Percentiles rank a stretch among this genome's conserved stretches.
Evolutionary conservation across 495 filamentous ascomycete genomes (phyloP).

Genomic region (Delitschia confertaspora): DNA sequence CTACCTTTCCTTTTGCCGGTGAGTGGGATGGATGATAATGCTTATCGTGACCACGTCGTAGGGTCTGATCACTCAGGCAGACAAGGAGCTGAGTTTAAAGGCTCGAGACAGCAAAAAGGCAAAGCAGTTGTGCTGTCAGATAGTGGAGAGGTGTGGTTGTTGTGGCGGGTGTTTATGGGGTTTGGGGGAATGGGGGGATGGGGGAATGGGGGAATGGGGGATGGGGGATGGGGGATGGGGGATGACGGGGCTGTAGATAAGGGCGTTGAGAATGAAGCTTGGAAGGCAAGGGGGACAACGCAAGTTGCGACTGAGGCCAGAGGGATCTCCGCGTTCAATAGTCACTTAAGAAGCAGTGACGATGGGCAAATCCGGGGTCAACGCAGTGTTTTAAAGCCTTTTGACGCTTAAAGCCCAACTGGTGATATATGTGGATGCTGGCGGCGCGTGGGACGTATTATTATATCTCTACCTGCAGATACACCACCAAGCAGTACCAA

Average conservation of each 20-base stretch:
- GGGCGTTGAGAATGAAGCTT: no score
- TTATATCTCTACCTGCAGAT: neutral
- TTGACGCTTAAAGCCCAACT: neutral
- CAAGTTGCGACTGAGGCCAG: neutral
- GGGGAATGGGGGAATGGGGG: no score
- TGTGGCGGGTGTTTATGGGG: constrained; percentile 1
- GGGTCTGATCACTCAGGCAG: constrained; percentile 5
- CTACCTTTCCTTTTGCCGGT: neutral
- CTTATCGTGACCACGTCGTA: constrained; percentile 6
- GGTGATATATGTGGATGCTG: no score
- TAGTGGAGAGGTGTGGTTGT: neutral
- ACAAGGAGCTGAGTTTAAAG: no score
- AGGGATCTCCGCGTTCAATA: constrained; percentile 4
- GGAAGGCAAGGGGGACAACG: constrained; percentile 2
- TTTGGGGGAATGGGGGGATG: neutral
- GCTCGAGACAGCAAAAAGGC: no score
- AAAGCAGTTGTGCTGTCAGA: neutral
- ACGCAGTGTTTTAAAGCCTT: no score
- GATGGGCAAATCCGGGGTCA: constrained; percentile 11
- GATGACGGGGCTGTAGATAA: constrained; percentile 1
- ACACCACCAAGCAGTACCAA: no score
- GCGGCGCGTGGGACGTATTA: constrained; percentile 2
- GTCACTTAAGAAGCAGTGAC: neutral
- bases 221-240: no score
- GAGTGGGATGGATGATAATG: no score